phyloP scores from a whole-genome alignment of 768 basidiomycete species.

The Lactarius psammicola region DNA sequence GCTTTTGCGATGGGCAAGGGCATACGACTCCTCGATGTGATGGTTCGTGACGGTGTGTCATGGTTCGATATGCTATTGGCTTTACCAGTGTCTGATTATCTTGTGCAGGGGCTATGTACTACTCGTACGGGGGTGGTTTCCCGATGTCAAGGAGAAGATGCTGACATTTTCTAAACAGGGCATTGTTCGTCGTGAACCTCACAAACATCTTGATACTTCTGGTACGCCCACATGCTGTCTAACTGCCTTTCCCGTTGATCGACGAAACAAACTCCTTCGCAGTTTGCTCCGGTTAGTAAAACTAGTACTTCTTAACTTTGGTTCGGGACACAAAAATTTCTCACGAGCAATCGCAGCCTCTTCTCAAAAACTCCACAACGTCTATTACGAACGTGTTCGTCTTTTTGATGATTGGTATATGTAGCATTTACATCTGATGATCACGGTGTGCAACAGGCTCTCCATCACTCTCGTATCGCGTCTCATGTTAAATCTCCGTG shows the following conservation, averaged over 20 bases:
- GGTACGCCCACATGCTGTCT: constrained; percentile 1
- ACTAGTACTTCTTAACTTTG: too few relatives aligned
- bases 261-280: background rate
- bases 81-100: background rate
- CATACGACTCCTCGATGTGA: constrained; percentile 14
- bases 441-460: background rate
- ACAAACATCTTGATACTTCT: constrained; percentile 19
- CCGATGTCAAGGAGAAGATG: background rate
- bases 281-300: constrained; percentile 22
- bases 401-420: background rate
- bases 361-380: constrained; percentile 10
- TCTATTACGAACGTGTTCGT: constrained; percentile 22
- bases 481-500: constrained; percentile 24
- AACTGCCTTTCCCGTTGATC: background rate
- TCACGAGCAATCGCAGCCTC: constrained; percentile 4
- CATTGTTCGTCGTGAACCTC: constrained; percentile 17
- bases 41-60: constrained; percentile 20
- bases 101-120: constrained; percentile 20
- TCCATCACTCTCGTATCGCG: constrained; percentile 21
- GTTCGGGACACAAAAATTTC: background rate
- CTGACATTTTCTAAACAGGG: constrained; percentile 1
- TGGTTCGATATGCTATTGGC: too few relatives aligned
- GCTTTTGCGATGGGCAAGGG: constrained; percentile 17
- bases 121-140: constrained; percentile 8
- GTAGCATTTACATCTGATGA: background rate